Percentiles rank a stretch among this genome's conserved stretches.
These are phyloP conservation scores for Trichomonascaceae sp. DNA, from an alignment of 1,139 yeast species.

Conservation along the genomic window DNA sequence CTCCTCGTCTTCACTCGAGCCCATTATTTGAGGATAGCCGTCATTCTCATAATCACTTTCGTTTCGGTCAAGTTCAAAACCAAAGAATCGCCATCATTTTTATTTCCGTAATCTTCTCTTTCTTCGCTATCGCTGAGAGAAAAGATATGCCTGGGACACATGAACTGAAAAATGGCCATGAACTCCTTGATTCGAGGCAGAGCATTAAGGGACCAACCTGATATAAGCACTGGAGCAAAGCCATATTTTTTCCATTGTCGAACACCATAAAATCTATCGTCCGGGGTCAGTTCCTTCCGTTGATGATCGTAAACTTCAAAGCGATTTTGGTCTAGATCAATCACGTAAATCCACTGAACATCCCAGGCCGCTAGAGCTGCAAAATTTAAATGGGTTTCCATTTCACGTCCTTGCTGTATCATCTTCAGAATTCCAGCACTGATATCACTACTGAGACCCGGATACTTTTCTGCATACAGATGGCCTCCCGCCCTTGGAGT, in stretches of 20 bases:
- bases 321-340: background rate
- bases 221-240: background rate
- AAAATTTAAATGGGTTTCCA: background rate
- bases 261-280: background rate
- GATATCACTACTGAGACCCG: background rate
- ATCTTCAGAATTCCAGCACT: background rate
- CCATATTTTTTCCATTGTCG: background rate
- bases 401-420: background rate
- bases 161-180: background rate
- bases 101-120: too few relatives aligned
- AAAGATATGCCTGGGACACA: background rate
- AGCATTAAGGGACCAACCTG: background rate
- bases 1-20: too few relatives aligned
- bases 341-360: background rate
- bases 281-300: background rate
- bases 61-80: too few relatives aligned
- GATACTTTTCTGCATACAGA: background rate
- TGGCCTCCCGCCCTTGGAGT: too few relatives aligned
- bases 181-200: background rate
- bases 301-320: background rate
- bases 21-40: too few relatives aligned
- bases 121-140: too few relatives aligned
- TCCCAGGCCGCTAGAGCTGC: background rate
- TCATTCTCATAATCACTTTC: background rate
- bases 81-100: too few relatives aligned